phyloP scores from a whole-genome alignment of 345 rosid genomes.

The Hibiscus mutabilis region DNA sequence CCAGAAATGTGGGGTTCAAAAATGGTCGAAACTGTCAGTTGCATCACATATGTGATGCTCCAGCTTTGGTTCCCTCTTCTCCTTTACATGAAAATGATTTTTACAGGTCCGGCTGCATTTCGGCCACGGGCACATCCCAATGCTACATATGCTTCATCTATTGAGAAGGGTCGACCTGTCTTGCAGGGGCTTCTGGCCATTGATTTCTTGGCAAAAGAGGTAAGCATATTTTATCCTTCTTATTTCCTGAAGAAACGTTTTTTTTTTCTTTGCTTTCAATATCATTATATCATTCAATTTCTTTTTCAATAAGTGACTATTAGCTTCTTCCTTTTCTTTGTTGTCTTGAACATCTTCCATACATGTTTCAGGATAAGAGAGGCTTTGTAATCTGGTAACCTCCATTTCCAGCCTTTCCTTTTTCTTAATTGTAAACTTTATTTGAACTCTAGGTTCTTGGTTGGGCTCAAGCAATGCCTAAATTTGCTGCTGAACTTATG shows the following conservation, averaged over 20 bases:
- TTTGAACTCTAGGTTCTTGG: conserved; percentile 63
- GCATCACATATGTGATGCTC: not conserved
- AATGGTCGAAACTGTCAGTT: not conserved
- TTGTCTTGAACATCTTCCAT: not conserved
- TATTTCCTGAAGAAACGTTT: not conserved
- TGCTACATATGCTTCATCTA: conserved; percentile 49
- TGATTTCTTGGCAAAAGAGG: conserved; percentile 96
- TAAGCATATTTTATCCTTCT: conserved; percentile 29
- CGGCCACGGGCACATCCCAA: conserved; percentile 74
- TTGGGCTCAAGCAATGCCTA: conserved; percentile 99
- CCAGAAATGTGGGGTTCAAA: not conserved
- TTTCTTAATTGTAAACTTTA: not conserved
- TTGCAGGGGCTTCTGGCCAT: conserved; percentile 95
- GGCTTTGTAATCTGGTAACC: not conserved
- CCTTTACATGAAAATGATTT: conserved; percentile 3
- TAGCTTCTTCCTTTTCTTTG: not conserved
- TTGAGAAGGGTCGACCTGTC: conserved; percentile 97
- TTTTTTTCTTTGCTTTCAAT: not conserved
- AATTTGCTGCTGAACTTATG: conserved; percentile 88
- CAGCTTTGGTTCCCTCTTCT: not conserved
- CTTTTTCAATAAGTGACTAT: not conserved
- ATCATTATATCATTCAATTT: not conserved
- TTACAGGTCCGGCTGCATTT: conserved; percentile 95
- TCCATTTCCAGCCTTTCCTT: not conserved
- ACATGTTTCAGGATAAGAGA: not conserved